Percentiles rank a stretch among this genome's conserved stretches.
Evolutionary conservation across 257 asterid genomes (phyloP).

Genomic region (Salvia rosmarinus): DNA sequence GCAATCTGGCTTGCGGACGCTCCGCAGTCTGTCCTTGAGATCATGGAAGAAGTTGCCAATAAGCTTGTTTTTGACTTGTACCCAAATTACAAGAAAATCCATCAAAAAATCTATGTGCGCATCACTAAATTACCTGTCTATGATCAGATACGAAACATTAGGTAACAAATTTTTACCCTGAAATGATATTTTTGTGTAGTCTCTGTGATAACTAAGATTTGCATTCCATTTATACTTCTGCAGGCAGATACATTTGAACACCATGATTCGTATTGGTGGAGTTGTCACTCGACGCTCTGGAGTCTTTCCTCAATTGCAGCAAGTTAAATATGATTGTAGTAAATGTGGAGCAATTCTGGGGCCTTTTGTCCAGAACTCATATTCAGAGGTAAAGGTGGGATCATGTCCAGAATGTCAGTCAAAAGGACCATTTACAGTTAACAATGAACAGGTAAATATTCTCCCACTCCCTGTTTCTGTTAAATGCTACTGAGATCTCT

Average conservation of each 20-base stretch:
- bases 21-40: conserved; percentile 98
- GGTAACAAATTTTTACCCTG: conserved; percentile 47
- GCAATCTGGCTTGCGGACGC: conserved; percentile 99
- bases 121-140: conserved; percentile 92
- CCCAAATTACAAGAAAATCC: conserved; percentile 85
- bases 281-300: conserved; percentile 98
- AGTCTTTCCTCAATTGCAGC: conserved; percentile 96
- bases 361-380: conserved; percentile 96
- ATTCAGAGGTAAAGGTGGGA: conserved; percentile 97
- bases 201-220: conserved; percentile 2
- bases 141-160: conserved; percentile 93
- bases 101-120: conserved; percentile 83
- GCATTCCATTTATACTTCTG: conserved; percentile 27
- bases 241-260: conserved; percentile 98
- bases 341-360: conserved; percentile 91
- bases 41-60: conserved; percentile 96
- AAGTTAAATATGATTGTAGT: conserved; percentile 90
- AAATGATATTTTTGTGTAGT: conserved; percentile 6
- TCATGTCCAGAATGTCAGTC: conserved; percentile 98
- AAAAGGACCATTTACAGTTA: conserved; percentile 92
- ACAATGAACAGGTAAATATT: conserved; percentile 83
- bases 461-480: conserved; percentile 12
- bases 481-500: conserved; percentile 13
- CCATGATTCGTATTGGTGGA: conserved; percentile 97
- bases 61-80: conserved; percentile 83